Percentiles rank a stretch among this genome's conserved stretches.
Conservation (phyloP, 2,329 filamentous ascomycete genomes). For the Nigrograna mackinnonii region DNA sequence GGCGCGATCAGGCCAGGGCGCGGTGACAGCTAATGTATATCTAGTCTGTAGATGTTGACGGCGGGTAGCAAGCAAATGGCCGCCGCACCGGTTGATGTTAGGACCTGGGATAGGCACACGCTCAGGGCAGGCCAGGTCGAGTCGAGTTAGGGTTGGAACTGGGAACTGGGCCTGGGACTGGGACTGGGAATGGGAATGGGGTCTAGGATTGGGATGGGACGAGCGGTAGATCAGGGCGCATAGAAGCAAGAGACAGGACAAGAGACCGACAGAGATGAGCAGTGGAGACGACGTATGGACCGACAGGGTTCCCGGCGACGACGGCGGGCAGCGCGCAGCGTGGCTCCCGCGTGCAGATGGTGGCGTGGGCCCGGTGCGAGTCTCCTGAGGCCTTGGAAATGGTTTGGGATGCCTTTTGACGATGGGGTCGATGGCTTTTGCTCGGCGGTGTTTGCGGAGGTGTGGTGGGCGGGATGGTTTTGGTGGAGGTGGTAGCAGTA, state of each 20-base stretch:
- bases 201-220: no score
- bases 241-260: no score
- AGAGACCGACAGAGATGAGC: no score
- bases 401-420: slow-evolving; percentile 1
- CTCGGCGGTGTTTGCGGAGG: not conserved
- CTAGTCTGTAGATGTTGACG: slow-evolving; percentile 28
- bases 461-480: not conserved
- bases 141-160: no score
- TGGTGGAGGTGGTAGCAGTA: not conserved
- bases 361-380: slow-evolving; percentile 19
- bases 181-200: no score
- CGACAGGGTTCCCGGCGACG: slow-evolving; percentile 27
- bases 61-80: slow-evolving; percentile 37
- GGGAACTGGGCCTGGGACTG: no score
- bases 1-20: slow-evolving; percentile 17
- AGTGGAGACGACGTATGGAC: slow-evolving; percentile 38
- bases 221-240: slow-evolving; percentile 41
- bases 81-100: slow-evolving; percentile 36
- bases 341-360: slow-evolving; percentile 40
- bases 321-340: slow-evolving; percentile 34
- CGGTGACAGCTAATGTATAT: slow-evolving; percentile 28
- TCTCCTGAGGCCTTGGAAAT: slow-evolving; percentile 11
- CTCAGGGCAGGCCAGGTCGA: no score
- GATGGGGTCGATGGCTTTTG: not conserved
- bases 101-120: no score